Conservation (phyloP, 345 rosid genomes). For the Arabis alpina region DNA sequence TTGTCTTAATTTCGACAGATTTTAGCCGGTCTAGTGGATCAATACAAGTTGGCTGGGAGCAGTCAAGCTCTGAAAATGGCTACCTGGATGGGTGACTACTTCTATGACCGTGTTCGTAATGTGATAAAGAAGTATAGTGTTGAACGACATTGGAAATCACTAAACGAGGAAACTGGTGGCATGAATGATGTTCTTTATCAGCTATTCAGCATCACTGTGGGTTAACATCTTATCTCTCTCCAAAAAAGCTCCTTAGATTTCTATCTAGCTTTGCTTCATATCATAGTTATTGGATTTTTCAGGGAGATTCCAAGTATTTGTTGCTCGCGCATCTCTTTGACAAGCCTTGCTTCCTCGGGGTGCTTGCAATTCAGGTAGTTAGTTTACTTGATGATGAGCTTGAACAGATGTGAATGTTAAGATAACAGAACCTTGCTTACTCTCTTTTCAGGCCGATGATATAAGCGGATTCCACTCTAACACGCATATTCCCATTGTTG, state of each 20-base stretch:
- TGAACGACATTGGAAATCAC: constrained; percentile 77
- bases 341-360: constrained; percentile 95
- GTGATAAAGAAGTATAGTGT: constrained; percentile 61
- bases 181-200: constrained; percentile 94
- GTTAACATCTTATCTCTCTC: constrained; percentile 13
- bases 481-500: constrained; percentile 88
- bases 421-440: neutral
- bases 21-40: constrained; percentile 89
- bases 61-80: constrained; percentile 71
- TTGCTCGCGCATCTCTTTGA: constrained; percentile 92
- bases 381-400: constrained; percentile 25
- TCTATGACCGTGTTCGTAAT: constrained; percentile 78
- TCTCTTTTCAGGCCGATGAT: constrained; percentile 73
- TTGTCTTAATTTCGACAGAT: constrained; percentile 54
- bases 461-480: constrained; percentile 87
- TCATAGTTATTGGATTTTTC: constrained; percentile 36
- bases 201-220: constrained; percentile 68
- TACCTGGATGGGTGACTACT: constrained; percentile 86
- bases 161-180: constrained; percentile 95
- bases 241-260: neutral
- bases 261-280: constrained; percentile 15
- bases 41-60: constrained; percentile 68
- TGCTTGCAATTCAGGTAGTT: constrained; percentile 63
- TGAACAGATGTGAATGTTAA: constrained; percentile 4
- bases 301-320: constrained; percentile 85